Percentiles rank a stretch among this genome's conserved stretches.
phyloP scores from a whole-genome alignment of 192 early-diverging fungal species.

The Coemansia brasiliensis region DNA sequence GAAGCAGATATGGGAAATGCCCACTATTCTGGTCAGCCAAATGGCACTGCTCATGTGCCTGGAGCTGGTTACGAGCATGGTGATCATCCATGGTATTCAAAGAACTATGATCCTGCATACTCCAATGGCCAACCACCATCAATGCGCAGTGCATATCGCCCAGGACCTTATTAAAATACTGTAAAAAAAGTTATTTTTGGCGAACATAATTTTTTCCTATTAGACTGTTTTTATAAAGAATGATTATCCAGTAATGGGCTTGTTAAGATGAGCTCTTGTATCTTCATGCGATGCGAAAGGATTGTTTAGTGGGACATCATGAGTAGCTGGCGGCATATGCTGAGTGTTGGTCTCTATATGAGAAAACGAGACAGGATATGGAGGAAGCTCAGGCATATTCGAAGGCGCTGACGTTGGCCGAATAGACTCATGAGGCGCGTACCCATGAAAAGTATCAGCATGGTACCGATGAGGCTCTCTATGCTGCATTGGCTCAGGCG shows the following conservation, averaged over 20 bases:
- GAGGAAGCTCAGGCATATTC: constrained; percentile 1
- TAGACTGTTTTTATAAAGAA: neutral
- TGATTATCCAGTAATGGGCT: constrained; percentile 35
- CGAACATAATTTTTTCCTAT: neutral
- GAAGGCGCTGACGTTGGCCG: neutral
- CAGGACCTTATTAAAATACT: neutral
- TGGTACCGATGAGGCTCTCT: neutral
- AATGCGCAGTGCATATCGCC: neutral
- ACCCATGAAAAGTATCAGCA: neutral
- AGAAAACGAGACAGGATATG: constrained; percentile 6
- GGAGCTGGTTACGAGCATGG: neutral
- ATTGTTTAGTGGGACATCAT: neutral
- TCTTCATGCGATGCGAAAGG: constrained; percentile 4
- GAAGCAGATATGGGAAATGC: constrained; percentile 4
- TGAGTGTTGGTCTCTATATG: neutral
- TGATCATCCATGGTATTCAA: constrained; percentile 11
- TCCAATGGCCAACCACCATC: constrained; percentile 1
- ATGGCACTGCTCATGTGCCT: neutral
- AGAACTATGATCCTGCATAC: constrained; percentile 5
- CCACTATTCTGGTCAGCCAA: constrained; percentile 1
- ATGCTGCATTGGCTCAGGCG: neutral
- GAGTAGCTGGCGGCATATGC: neutral
- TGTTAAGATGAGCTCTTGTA: constrained; percentile 37
- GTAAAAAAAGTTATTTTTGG: neutral
- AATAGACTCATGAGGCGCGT: neutral